phyloP scores from a whole-genome alignment of 306 rosid species.

The Cicer arietinum region DNA sequence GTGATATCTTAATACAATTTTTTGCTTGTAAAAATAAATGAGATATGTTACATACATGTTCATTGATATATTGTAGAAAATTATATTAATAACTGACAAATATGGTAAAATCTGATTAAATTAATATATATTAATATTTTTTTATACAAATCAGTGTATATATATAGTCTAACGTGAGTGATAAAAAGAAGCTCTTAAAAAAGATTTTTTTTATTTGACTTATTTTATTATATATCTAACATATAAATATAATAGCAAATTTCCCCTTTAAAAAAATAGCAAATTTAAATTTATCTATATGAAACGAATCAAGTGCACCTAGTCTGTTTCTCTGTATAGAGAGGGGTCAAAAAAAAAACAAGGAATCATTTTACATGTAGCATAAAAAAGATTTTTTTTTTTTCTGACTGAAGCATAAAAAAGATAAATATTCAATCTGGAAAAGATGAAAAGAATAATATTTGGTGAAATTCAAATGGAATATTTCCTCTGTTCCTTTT shows the following conservation, averaged over 20 bases:
- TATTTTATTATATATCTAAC: neutral
- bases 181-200: neutral
- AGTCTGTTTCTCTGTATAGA: neutral
- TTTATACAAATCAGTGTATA: too few species aligned
- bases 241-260: neutral
- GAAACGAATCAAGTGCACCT: constrained; percentile 5
- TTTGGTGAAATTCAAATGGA: neutral
- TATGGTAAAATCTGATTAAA: too few species aligned
- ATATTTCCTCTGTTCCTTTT: too few species aligned
- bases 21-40: too few species aligned
- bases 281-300: neutral
- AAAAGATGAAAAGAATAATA: constrained; percentile 33
- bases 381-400: neutral
- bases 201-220: constrained; percentile 16
- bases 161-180: neutral
- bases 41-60: too few species aligned
- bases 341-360: neutral
- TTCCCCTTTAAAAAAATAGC: neutral
- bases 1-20: too few species aligned
- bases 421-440: constrained; percentile 7
- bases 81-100: too few species aligned
- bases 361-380: neutral
- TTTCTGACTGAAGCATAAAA: too few species aligned
- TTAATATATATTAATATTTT: too few species aligned
- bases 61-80: too few species aligned